Evolutionary conservation across 768 basidiomycete genomes (phyloP).

Genomic region (Pleurotus tuber-regium): DNA sequence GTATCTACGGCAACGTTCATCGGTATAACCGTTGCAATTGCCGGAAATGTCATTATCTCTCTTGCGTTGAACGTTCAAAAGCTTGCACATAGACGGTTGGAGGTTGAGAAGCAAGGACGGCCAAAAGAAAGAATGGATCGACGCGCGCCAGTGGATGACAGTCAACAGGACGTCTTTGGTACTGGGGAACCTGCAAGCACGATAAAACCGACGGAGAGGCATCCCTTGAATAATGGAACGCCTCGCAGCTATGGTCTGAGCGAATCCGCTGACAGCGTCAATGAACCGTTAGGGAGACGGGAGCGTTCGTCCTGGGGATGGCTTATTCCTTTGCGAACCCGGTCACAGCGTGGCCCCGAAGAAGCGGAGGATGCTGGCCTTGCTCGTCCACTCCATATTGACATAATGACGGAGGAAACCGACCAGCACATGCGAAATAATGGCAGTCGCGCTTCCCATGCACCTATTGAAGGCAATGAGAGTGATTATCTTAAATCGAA

Average conservation of each 20-base stretch:
- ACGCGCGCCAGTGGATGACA: not conserved
- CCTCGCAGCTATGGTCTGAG: conserved; percentile 12
- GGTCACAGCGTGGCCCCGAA: not conserved
- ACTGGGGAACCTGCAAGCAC: not conserved
- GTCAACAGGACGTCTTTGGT: not conserved
- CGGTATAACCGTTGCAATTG: conserved; percentile 81
- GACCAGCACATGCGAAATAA: conserved; percentile 19
- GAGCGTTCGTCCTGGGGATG: conserved; percentile 4
- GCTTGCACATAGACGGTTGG: conserved; percentile 76
- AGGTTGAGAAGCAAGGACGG: conserved; percentile 29
- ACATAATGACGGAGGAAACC: conserved; percentile 39
- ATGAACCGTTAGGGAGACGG: conserved; percentile 20
- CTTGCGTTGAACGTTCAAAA: conserved; percentile 93
- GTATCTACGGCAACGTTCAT: conserved; percentile 57
- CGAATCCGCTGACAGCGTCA: conserved; percentile 11
- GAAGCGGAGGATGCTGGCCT: conserved; percentile 14
- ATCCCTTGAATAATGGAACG: conserved; percentile 7
- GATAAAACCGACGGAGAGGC: not conserved
- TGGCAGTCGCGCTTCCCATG: conserved; percentile 17
- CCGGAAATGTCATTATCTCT: conserved; percentile 86
- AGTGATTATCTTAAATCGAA: conserved; percentile 81
- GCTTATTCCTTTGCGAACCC: conserved; percentile 28
- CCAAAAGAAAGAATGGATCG: conserved; percentile 1
- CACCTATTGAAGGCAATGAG: conserved; percentile 47
- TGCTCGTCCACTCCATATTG: conserved; percentile 33